A percentile compares a stretch with the other conserved stretches of the same genome.
These are phyloP conservation scores for Porcisia hertigi DNA, from an alignment of 208 protist genomes.

Conservation along the genomic window DNA sequence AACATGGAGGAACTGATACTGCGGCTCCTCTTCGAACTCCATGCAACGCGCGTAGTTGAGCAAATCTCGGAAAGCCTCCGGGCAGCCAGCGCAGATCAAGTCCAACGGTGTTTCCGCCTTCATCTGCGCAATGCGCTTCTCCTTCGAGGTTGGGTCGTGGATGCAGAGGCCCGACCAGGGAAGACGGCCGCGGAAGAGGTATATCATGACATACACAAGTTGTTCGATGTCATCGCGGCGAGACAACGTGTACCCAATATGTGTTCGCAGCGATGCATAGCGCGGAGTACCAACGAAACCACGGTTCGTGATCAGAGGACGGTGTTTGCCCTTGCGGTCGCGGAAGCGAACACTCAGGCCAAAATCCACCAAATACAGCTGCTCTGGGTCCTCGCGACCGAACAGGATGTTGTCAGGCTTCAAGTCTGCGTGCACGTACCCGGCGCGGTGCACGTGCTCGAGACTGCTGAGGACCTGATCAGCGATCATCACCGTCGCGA, in stretches of 20 bases:
- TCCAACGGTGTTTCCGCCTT: slow-evolving; percentile 57
- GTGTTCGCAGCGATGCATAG: slow-evolving; percentile 96
- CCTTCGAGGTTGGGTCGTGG: slow-evolving; percentile 57
- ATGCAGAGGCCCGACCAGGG: slow-evolving; percentile 94
- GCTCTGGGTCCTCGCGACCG: slow-evolving; percentile 53
- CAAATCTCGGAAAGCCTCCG: slow-evolving; percentile 64
- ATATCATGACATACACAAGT: slow-evolving; percentile 96
- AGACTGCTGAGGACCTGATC: slow-evolving; percentile 94
- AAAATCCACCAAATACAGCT: slow-evolving; percentile 81
- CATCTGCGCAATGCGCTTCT: slow-evolving; percentile 48
- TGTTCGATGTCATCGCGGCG: slow-evolving; percentile 90
- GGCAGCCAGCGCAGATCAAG: slow-evolving; percentile 54
- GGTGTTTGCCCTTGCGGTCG: slow-evolving; percentile 65
- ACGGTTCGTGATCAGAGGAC: slow-evolving; percentile 68
- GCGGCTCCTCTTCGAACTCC: slow-evolving; percentile 70
- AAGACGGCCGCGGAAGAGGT: slow-evolving; percentile 96
- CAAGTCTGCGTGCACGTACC: slow-evolving; percentile 86
- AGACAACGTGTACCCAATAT: slow-evolving; percentile 95
- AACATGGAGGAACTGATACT: slow-evolving; percentile 68
- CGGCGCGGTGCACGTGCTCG: slow-evolving; percentile 92
- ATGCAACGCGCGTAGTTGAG: slow-evolving; percentile 68
- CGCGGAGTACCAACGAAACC: slow-evolving; percentile 78
- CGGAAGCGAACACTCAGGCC: slow-evolving; percentile 74
- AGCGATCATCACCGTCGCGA: slow-evolving; percentile 98
- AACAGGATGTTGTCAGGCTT: slow-evolving; percentile 92